Conservation (phyloP, 2,329 filamentous ascomycete species). For the Ophiostoma sp. region DNA sequence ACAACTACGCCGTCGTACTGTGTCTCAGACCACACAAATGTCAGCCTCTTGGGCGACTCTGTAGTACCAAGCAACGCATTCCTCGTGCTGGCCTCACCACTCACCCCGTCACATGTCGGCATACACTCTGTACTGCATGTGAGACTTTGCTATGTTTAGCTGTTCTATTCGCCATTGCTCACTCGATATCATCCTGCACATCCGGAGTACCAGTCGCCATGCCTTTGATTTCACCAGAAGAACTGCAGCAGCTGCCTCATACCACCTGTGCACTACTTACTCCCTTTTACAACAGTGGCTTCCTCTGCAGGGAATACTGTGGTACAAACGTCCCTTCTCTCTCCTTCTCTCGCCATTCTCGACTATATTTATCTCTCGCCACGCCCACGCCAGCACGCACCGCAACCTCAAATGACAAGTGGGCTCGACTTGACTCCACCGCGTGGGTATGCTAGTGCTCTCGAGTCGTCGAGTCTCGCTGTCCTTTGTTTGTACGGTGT, state of each 20-base stretch:
- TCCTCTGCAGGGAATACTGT: no score
- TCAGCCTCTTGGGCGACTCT: background rate
- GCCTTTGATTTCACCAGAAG: background rate
- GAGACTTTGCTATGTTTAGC: background rate
- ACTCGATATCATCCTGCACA: background rate
- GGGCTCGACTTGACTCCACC: background rate
- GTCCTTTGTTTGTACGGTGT: no score
- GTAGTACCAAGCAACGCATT: slow-evolving; percentile 9
- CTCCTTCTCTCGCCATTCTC: background rate
- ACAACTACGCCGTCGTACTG: background rate
- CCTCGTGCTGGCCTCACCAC: background rate
- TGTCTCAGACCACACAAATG: background rate
- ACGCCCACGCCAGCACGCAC: slow-evolving; percentile 3
- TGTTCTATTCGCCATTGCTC: background rate
- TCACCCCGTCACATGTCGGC: background rate
- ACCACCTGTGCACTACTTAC: background rate
- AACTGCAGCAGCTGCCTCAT: background rate
- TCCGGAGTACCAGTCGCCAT: background rate
- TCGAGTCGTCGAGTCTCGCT: background rate
- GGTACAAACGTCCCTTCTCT: background rate
- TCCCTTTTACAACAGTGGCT: no score
- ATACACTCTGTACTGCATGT: background rate
- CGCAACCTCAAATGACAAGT: slow-evolving; percentile 1
- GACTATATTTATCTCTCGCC: background rate
- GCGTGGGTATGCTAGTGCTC: background rate